Percentiles rank a stretch among this genome's conserved stretches.
Evolutionary conservation across 495 filamentous ascomycete genomes (phyloP).

Genomic region (Symbiotaphrina buchneri): DNA sequence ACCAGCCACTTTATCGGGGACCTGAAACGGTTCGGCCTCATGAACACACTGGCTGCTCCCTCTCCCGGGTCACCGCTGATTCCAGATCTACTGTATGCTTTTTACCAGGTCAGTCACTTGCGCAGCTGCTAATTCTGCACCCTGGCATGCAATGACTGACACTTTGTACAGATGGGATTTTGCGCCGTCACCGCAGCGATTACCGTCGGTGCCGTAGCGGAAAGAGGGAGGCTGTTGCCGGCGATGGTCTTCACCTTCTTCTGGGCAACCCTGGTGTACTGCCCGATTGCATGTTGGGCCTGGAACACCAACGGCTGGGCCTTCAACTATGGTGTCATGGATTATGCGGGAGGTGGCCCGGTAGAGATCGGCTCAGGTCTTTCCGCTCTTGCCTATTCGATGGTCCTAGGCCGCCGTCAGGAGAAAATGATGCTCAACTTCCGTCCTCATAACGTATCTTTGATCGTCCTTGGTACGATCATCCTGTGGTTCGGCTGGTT

Average conservation of each 20-base stretch:
- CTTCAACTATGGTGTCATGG: conserved; percentile 76
- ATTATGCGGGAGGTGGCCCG: conserved; percentile 92
- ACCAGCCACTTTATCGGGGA: conserved; percentile 48
- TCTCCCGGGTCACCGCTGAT: conserved; percentile 40
- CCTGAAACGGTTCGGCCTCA: conserved; percentile 39
- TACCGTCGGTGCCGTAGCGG: conserved; percentile 76
- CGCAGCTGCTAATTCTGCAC: not conserved
- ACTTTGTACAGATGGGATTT: conserved; percentile 63
- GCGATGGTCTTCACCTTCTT: conserved; percentile 86
- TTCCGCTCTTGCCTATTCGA: conserved; percentile 81
- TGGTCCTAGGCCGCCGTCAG: conserved; percentile 87
- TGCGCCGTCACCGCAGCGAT: conserved; percentile 83
- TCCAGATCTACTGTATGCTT: conserved; percentile 37
- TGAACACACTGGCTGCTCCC: conserved; percentile 36
- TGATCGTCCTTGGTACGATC: conserved; percentile 87
- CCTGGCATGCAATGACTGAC: conserved; percentile 2
- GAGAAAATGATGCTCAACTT: conserved; percentile 98
- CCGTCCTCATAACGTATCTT: conserved; percentile 91
- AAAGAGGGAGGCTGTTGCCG: conserved; percentile 85
- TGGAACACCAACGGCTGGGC: conserved; percentile 93
- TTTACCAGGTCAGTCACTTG: conserved; percentile 35
- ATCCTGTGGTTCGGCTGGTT: conserved; percentile 98
- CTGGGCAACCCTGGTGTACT: conserved; percentile 97
- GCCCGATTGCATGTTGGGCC: conserved; percentile 83
- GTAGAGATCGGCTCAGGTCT: conserved; percentile 94